A percentile compares a stretch with the other conserved stretches of the same genome.
phyloP scores from a whole-genome alignment of 1,284 basidiomycete species.

The Cryptococcus sp. region DNA sequence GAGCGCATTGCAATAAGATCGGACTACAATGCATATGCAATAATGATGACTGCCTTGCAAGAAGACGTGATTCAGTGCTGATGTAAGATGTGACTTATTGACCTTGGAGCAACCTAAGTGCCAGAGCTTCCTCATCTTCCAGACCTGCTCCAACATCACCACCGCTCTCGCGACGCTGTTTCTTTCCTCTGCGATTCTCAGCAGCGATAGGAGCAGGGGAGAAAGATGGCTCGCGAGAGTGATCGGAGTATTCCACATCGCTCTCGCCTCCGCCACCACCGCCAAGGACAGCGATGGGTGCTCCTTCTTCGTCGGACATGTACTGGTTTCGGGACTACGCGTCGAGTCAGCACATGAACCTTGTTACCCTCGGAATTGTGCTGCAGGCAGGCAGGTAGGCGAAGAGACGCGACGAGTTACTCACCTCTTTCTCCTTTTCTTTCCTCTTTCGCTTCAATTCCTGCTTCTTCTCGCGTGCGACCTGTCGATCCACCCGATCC shows the following conservation, averaged over 20 bases:
- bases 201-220: slow-evolving; percentile 17
- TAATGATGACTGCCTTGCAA: no score
- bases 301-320: slow-evolving; percentile 20
- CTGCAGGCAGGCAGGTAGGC: no score
- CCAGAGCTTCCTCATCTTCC: slow-evolving; percentile 52
- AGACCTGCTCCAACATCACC: slow-evolving; percentile 17
- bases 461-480: slow-evolving; percentile 81
- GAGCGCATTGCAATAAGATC: no score
- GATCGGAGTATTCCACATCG: slow-evolving; percentile 13
- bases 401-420: slow-evolving; percentile 11
- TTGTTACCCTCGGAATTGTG: no score
- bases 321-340: slow-evolving; percentile 9
- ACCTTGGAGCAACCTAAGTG: background rate
- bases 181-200: slow-evolving; percentile 19
- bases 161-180: slow-evolving; percentile 18
- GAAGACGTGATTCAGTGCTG: no score
- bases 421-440: slow-evolving; percentile 71
- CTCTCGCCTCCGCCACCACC: slow-evolving; percentile 24
- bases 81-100: background rate
- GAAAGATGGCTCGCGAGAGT: slow-evolving; percentile 7
- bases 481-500: slow-evolving; percentile 75
- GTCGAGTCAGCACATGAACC: background rate
- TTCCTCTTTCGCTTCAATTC: slow-evolving; percentile 85
- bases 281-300: slow-evolving; percentile 27
- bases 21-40: no score